Evolutionary conservation across 2,329 filamentous ascomycete genomes (phyloP), one percentile per base, ranked within the genome.

Genomic region (Rugonectria rugulosa): DNA sequence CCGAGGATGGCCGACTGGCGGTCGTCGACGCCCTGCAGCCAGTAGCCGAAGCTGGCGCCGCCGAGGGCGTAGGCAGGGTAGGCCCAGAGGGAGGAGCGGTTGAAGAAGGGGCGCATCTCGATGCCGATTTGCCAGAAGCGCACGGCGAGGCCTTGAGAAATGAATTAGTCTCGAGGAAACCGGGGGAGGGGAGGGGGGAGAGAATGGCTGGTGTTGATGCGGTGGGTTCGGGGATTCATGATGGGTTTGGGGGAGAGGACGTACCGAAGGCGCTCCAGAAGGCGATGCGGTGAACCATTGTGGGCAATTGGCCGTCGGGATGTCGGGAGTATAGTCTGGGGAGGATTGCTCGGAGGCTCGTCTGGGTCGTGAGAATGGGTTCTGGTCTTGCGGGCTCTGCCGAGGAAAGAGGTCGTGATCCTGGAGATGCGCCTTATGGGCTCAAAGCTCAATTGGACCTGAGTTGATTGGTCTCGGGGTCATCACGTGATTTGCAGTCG

Each of bases 81-180:
- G 46, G 87, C 92, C 90, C 92, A 96, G 70, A 97, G 86, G 51
- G 89, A 90, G 73, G 89, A 83, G 71, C 83, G 86, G 78, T 89
- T 88, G 84, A 98, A 91, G 76, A 97, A 88, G 47, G 94, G 95
- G 61, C 93, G 92, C 92, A 96, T 97, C 81, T 99, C 92, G 75
- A 99, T 95, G 72, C 94, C 95, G 74, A 99, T 88, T 78, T 98
- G 95, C 91, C 93, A 97, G 77, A 95, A 85, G 69, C 94, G 91
- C 72, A 93, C 89, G 72, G 90, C 92, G 70, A 97, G 79, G 82
- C 95, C 95, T 99, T 17, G 29, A 24, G 36, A 15, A 15, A 29
- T 36, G 64, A 46, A 66, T 60, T 36, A 49, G 21, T 21, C 27
- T 5, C 9, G 52, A 12, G 15, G 15, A 31, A n/a, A 2, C 23